Base-by-base conservation (phyloP, 2,329 filamentous ascomycete species). In the Cercospora sp. region DNA sequence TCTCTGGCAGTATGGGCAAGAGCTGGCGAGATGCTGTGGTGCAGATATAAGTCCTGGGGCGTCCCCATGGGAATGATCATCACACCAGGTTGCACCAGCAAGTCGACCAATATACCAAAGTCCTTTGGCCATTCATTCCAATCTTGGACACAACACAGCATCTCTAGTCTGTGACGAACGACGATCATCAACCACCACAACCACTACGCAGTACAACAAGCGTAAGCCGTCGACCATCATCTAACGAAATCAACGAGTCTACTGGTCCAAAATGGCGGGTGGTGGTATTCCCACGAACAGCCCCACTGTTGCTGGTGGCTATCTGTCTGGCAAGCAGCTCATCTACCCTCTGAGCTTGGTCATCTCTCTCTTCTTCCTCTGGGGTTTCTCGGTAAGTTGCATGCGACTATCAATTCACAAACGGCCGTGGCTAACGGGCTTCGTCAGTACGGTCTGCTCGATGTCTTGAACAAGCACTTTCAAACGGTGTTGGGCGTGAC, bases 311-410 rank as follows among this genome's bases (percentile, higher is more conserved):
- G 75, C 76, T 61, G 77, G 79, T 60, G 80, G 81, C 67, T 82
- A 78, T 75, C 78, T 84, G 59, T 82, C 82, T 16, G 78, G 80
- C 69, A 76, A 79, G 66, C 77, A 80, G 77, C 80, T 85, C 63
- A 82, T 86, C 74, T 79, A 83, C 70, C 84, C 84, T 9, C 80
- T 86, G 59, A 71, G 75, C 13, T 75, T 84, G 55, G 81, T 84
- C 76, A 84, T 82, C 53, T 78, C 79, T 33, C 79, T 84, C 55
- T 84, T 84, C 79, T 84, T 84, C 78, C 77, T 79, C 64, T 79
- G 78, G 77, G 77, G 66, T 31, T 68, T 68, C 66, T 65, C 62
- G 48, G 48, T 55, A 26, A 55, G 23, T 30, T 13, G 48, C 48
- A 55, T 28, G 48, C 23, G 16, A 23, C 12, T 55, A 16, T 28